These are phyloP conservation scores for Grosmannia serpens DNA, from an alignment of 2,329 filamentous ascomycete genomes.

Conservation along the genomic window DNA sequence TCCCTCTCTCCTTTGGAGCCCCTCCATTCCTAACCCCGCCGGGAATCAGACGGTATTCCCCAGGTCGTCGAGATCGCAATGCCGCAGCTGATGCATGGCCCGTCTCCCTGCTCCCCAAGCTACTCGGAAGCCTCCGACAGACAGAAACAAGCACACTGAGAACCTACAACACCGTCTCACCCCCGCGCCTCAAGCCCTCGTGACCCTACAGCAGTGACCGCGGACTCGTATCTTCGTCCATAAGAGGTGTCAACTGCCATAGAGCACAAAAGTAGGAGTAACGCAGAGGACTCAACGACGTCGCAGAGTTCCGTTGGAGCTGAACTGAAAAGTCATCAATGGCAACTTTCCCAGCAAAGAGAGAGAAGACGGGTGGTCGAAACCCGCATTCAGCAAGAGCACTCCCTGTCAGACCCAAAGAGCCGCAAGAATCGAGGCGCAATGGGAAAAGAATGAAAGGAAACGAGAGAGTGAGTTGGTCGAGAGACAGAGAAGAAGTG, in stretches of 20 bases:
- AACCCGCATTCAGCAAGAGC: conserved; percentile 1
- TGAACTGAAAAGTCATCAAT: background rate
- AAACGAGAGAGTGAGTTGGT: background rate
- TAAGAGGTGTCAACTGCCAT: conserved; percentile 15
- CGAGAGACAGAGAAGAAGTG: background rate
- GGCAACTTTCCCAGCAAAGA: background rate
- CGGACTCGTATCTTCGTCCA: conserved; percentile 91
- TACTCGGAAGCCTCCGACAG: conserved; percentile 3
- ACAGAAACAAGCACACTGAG: background rate
- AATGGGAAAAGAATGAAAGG: background rate
- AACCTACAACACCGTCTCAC: conserved; percentile 3
- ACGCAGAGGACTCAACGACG: background rate
- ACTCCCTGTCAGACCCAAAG: conserved; percentile 7
- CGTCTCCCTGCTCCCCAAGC: background rate
- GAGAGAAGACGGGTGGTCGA: background rate
- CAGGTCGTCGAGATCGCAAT: conserved; percentile 7
- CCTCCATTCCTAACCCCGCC: background rate
- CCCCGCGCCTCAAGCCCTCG: conserved; percentile 10
- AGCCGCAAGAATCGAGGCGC: background rate
- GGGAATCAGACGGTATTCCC: background rate
- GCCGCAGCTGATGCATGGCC: background rate
- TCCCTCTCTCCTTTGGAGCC: conserved; percentile 6
- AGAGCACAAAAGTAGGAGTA: background rate
- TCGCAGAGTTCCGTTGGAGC: background rate
- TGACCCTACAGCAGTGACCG: conserved; percentile 21